Conservation (phyloP, 306 rosid species). For the Quillaja saponaria region DNA sequence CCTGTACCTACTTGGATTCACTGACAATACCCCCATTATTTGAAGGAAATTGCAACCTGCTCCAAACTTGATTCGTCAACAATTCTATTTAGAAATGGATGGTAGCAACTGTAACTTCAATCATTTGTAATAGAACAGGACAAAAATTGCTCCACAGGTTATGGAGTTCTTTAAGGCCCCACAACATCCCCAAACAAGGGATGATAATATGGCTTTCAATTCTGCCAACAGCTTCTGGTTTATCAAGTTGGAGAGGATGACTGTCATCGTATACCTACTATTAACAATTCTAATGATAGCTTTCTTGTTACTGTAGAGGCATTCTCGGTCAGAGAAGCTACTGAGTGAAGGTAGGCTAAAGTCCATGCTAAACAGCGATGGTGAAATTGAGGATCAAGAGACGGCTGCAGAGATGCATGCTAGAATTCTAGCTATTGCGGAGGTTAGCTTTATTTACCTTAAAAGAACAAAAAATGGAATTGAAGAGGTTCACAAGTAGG, state of each 20-base stretch:
- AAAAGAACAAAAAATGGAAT: neutral
- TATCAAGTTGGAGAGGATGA: slow-evolving; percentile 1
- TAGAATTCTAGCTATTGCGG: slow-evolving; percentile 34
- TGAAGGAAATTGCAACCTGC: slow-evolving; percentile 1
- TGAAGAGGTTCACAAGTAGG: too few species aligned
- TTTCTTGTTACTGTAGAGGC: slow-evolving; percentile 55
- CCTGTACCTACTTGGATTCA: too few species aligned
- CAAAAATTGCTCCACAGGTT: neutral
- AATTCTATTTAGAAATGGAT: slow-evolving; percentile 1
- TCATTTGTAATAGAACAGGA: neutral
- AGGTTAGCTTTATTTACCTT: slow-evolving; percentile 45
- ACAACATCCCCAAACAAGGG: neutral
- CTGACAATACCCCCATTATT: neutral
- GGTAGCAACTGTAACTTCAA: neutral
- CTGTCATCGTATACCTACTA: slow-evolving; percentile 15
- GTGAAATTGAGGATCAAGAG: slow-evolving; percentile 69
- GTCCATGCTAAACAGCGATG: slow-evolving; percentile 70
- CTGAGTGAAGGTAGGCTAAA: slow-evolving; percentile 72
- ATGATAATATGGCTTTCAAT: neutral
- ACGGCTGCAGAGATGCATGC: slow-evolving; percentile 46
- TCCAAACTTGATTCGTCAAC: slow-evolving; percentile 2
- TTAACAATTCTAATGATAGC: slow-evolving; percentile 16
- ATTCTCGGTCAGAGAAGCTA: slow-evolving; percentile 80
- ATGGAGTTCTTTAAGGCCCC: neutral
- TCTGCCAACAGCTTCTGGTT: neutral